phyloP scores from a whole-genome alignment of 129 eudicot genomes.

The Ambrosia trifida region DNA sequence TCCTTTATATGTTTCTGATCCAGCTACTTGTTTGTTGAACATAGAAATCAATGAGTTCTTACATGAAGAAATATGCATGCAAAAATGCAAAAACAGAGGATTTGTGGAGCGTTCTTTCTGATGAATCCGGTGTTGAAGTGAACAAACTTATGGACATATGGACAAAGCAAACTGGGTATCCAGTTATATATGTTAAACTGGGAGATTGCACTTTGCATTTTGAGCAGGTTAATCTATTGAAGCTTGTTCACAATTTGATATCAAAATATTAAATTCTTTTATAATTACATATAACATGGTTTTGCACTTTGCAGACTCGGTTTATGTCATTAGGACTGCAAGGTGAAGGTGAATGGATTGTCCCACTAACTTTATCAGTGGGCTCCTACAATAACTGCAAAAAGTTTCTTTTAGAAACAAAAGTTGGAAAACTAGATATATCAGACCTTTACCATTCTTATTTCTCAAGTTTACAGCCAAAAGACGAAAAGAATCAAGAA shows the following conservation, averaged over 20 bases:
- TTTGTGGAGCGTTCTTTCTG: slow-evolving; percentile 49
- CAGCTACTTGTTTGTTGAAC: slow-evolving; percentile 29
- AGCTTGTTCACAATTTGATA: not conserved
- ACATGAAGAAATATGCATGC: slow-evolving; percentile 52
- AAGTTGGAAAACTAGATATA: slow-evolving; percentile 35
- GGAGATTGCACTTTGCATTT: slow-evolving; percentile 43
- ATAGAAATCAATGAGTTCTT: slow-evolving; percentile 48
- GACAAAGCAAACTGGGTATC: slow-evolving; percentile 63
- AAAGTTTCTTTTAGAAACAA: slow-evolving; percentile 41
- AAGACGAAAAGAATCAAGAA: slow-evolving; percentile 23
- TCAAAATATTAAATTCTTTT: not conserved
- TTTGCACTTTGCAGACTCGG: slow-evolving; percentile 40
- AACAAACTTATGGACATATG: slow-evolving; percentile 52
- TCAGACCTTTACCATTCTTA: slow-evolving; percentile 33
- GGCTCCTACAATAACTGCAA: slow-evolving; percentile 41
- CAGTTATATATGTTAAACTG: slow-evolving; percentile 39
- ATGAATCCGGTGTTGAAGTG: slow-evolving; percentile 56
- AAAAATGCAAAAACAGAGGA: slow-evolving; percentile 54
- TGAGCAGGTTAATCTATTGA: slow-evolving; percentile 41
- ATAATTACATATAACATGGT: not conserved
- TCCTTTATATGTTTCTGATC: slow-evolving; percentile 27
- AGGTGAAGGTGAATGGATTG: slow-evolving; percentile 50
- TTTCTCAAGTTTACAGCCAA: slow-evolving; percentile 21
- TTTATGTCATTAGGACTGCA: slow-evolving; percentile 40
- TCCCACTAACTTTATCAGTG: slow-evolving; percentile 47